Evolutionary conservation across 148 eudicot species (phyloP), one percentile per base, ranked within the genome.

Genomic region (Chenopodium berlandieri): DNA sequence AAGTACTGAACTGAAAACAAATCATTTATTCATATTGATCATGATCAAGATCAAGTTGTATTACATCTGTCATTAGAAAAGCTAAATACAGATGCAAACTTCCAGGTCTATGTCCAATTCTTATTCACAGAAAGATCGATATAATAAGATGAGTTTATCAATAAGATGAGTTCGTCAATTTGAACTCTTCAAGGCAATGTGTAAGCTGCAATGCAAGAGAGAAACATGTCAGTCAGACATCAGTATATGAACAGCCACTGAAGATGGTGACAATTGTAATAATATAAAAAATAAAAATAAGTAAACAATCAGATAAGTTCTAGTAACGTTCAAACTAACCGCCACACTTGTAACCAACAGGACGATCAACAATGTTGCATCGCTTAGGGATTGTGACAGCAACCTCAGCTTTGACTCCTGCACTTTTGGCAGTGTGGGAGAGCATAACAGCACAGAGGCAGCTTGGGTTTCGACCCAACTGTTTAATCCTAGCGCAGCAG

Each of bases 271-370:
- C 13, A 11, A 11, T 27, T 1, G 7, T 19, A 30, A 20, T 2
- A 40, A 6, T 5, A 40, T 20, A 13, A 34, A n/a, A 19, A 27
- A 25, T 22, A 23, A 0, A 32, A 37, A 37, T 4, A 37, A 37
- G 7, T 37, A 37, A 40, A 40, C 6, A 40, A 73, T 4, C 12
- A 52, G 2, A 52, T 10, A 14, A 52, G 3, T 10, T 52, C 3
- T 14, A 56, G 66, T n/a, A 62, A 6, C 4, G 23, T 0, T 4
- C 52, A 56, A 23, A 78, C 86, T 80, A 79, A 91, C 94, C 82
- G 22, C 94, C 93, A 62, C 93, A 91, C 80, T 90, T 86, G 89
- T 89, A 94, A n/a, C 93, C 95, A 34, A 92, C 88, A 65, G 91
- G 92, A 56, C 92, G 92, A 71, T 92, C 78, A 47, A 86, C 91